A percentile compares a stretch with the other conserved stretches of the same genome.
Conservation (phyloP, 495 filamentous ascomycete species). For the Bathelium albidoporum region DNA sequence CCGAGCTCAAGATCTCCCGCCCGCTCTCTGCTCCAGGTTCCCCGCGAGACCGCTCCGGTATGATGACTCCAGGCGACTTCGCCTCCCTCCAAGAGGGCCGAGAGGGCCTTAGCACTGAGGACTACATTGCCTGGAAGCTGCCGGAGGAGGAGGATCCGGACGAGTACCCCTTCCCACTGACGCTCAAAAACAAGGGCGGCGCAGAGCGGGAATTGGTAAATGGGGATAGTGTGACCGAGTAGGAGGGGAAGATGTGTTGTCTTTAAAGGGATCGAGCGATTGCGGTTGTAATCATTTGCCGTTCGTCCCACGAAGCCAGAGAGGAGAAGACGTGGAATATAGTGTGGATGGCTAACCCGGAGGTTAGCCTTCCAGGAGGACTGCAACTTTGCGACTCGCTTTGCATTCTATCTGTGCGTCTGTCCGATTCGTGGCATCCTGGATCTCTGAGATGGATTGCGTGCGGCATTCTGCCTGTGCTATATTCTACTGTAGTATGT, state of each 20-base stretch:
- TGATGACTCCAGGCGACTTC: constrained; percentile 99
- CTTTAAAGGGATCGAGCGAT: too few relatives aligned
- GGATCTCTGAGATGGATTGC: not conserved
- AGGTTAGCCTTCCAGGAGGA: too few relatives aligned
- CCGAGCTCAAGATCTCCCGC: constrained; percentile 84
- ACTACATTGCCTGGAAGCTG: constrained; percentile 95
- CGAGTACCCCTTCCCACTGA: constrained; percentile 87
- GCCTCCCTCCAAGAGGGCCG: constrained; percentile 88
- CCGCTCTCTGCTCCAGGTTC: constrained; percentile 91
- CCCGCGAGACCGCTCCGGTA: constrained; percentile 77
- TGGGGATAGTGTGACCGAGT: not conserved
- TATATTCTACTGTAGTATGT: not conserved
- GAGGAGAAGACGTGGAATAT: too few relatives aligned
- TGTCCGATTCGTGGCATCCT: not conserved
- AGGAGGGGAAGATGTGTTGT: too few relatives aligned
- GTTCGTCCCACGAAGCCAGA: too few relatives aligned
- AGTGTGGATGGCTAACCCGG: too few relatives aligned
- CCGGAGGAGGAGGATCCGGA: constrained; percentile 86
- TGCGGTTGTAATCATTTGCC: too few relatives aligned
- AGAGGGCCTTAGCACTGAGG: constrained; percentile 89
- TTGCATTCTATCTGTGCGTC: not conserved
- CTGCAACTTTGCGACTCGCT: too few relatives aligned
- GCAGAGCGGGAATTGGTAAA: not conserved
- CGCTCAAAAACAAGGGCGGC: constrained; percentile 37
- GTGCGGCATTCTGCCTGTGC: not conserved